Percentiles rank a stretch among this genome's conserved stretches.
Conservation (phyloP, 345 rosid species). For the Eucalyptus urophylla region DNA sequence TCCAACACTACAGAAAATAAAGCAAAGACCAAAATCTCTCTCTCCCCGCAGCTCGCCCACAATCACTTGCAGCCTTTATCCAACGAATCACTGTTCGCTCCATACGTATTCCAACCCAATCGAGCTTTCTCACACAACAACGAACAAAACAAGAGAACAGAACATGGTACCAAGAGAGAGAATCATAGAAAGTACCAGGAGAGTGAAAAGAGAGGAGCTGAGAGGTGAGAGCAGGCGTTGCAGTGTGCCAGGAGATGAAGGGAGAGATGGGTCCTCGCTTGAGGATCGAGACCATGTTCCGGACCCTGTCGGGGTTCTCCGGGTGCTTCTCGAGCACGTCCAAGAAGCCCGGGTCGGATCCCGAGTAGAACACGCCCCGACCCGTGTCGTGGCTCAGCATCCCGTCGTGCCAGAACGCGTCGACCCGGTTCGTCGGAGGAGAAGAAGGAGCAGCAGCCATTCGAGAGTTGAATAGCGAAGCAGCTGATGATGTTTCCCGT, state of each 20-base stretch:
- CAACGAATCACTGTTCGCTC: background rate
- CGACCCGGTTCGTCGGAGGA: constrained; percentile 1
- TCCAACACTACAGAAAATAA: background rate
- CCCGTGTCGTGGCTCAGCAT: constrained; percentile 69
- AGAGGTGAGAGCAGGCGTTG: constrained; percentile 32
- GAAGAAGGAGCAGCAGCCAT: background rate
- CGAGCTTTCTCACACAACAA: background rate
- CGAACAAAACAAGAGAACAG: background rate
- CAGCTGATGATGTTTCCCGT: background rate
- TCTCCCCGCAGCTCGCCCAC: background rate
- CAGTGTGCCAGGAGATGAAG: constrained; percentile 52
- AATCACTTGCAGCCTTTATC: background rate
- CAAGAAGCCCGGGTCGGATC: constrained; percentile 55
- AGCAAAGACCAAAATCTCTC: background rate
- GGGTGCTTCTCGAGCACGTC: constrained; percentile 77
- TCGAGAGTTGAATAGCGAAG: background rate
- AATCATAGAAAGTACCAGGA: constrained; percentile 14
- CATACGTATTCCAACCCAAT: background rate
- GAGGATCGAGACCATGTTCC: constrained; percentile 81
- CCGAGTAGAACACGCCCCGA: constrained; percentile 56
- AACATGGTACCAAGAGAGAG: background rate
- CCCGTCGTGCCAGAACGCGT: constrained; percentile 82
- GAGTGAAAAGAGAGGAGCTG: constrained; percentile 71
- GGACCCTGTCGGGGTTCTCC: constrained; percentile 65
- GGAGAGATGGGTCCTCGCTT: constrained; percentile 71